These are phyloP conservation scores for Mycogone perniciosa DNA, from an alignment of 2,329 filamentous ascomycete genomes.

Conservation along the genomic window DNA sequence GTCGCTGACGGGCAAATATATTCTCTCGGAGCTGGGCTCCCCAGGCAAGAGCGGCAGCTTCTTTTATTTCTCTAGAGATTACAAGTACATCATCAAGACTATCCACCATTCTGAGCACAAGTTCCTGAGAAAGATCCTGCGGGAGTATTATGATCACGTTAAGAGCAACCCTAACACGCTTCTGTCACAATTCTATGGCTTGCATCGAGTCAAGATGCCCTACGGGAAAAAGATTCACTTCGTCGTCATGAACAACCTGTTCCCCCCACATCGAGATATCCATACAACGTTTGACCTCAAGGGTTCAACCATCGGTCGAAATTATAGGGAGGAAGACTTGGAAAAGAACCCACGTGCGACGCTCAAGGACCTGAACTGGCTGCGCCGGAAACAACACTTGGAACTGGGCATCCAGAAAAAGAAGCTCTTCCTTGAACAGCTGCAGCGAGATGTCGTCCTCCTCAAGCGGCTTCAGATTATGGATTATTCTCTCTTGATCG, in stretches of 20 bases:
- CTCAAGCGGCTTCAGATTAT: slow-evolving; percentile 90
- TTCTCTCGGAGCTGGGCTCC: slow-evolving; percentile 91
- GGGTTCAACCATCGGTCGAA: slow-evolving; percentile 88
- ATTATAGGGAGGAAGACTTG: slow-evolving; percentile 83
- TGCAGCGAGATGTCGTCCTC: slow-evolving; percentile 78
- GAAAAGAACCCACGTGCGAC: slow-evolving; percentile 87
- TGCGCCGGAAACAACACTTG: slow-evolving; percentile 75
- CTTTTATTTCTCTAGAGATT: slow-evolving; percentile 98
- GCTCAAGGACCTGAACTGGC: slow-evolving; percentile 94
- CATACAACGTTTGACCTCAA: slow-evolving; percentile 96
- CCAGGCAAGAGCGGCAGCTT: slow-evolving; percentile 98
- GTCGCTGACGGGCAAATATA: slow-evolving; percentile 97
- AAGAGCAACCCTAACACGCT: slow-evolving; percentile 91
- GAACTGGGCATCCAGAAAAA: slow-evolving; percentile 89
- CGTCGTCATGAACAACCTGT: slow-evolving; percentile 99
- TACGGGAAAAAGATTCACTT: slow-evolving; percentile 99
- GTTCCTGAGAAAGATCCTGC: slow-evolving; percentile 74
- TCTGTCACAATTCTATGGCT: slow-evolving; percentile 93
- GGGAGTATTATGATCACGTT: slow-evolving; percentile 91
- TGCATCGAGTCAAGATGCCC: slow-evolving; percentile 96
- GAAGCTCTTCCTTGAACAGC: slow-evolving; percentile 78
- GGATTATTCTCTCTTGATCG: slow-evolving; percentile 95
- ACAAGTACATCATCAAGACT: slow-evolving; percentile 99
- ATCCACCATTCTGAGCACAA: slow-evolving; percentile 95
- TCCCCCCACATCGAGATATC: slow-evolving; percentile 94